Evolutionary conservation across 2,329 filamentous ascomycete genomes (phyloP).

Genomic region (Ophiosphaerella herpotricha): DNA sequence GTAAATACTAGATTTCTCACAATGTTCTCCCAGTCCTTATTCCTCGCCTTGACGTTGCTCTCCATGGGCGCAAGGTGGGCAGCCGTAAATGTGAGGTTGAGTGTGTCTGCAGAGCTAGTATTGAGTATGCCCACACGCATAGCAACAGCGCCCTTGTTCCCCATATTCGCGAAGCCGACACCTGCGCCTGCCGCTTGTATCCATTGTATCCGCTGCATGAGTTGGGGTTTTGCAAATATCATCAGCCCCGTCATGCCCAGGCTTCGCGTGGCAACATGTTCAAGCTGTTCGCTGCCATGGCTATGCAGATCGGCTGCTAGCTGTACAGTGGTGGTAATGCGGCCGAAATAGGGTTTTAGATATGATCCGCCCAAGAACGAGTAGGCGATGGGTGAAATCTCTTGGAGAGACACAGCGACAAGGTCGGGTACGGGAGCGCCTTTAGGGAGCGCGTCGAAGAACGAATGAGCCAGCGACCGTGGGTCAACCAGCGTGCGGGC

Average conservation of each 20-base stretch:
- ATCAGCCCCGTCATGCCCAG: slow-evolving; percentile 89
- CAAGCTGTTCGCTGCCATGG: slow-evolving; percentile 60
- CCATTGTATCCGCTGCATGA: slow-evolving; percentile 62
- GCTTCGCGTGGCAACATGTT: slow-evolving; percentile 71
- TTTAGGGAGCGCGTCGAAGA: slow-evolving; percentile 54
- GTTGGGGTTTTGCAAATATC: slow-evolving; percentile 72
- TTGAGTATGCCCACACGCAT: slow-evolving; percentile 67
- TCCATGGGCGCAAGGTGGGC: slow-evolving; percentile 92
- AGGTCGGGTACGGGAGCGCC: slow-evolving; percentile 65
- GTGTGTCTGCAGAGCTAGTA: slow-evolving; percentile 47
- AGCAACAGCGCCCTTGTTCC: slow-evolving; percentile 92
- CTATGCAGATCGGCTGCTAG: slow-evolving; percentile 62
- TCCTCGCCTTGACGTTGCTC: slow-evolving; percentile 72
- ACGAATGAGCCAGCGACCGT: slow-evolving; percentile 70
- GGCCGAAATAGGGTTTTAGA: slow-evolving; percentile 74
- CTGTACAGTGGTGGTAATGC: slow-evolving; percentile 72
- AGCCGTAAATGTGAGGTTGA: slow-evolving; percentile 81
- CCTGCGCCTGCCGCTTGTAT: slow-evolving; percentile 83
- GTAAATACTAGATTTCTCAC: slow-evolving; percentile 79
- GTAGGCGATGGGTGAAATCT: slow-evolving; percentile 82
- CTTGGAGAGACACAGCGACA: slow-evolving; percentile 75
- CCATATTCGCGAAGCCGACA: slow-evolving; percentile 85
- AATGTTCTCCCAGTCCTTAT: slow-evolving; percentile 86
- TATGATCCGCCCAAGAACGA: slow-evolving; percentile 85
- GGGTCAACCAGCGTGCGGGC: slow-evolving; percentile 72